Base-by-base conservation (phyloP, 345 rosid species). In the Hirschfeldia incana region DNA sequence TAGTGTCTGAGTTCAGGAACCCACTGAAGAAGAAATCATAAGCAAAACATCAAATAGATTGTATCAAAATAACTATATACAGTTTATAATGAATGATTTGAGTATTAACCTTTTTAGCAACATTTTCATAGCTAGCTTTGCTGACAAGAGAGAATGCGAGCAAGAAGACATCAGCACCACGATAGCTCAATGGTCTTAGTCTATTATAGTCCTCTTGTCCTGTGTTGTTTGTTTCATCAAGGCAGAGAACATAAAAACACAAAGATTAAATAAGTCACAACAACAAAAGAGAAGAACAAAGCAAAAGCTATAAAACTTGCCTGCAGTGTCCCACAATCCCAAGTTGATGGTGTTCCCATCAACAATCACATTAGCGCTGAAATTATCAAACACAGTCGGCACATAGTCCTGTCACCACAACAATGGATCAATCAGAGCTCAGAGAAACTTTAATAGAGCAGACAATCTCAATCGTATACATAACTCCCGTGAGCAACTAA, bases 181-280 rank as follows among this genome's bases (percentile, higher is more conserved):
- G 92, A 80, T 93, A 93, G 82, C 98, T 93, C 86, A 93, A 80
- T 37, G 98, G 98, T 73, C 98, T 86, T 73, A 93, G 78, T 81
- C 98, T 89, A 70, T 91, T 91, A 81, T 93, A 93, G 75, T 93
- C 98, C 78, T 93, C 98, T 85, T 93, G 98, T 62, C 98, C 98
- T 93, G 88, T 90, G 86, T 83, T 90, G 86, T 83, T 82, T 90
- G 86, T 83, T 33, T 46, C 77, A 73, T 29, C 36, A 74, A 72
- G 64, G 66, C 46, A 64, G 59, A 11, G 59, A 11, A 51, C 68
- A 73, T 67, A 44, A 66, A 69, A 71, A 42, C 8, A 51, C 13
- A 57, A 59, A 49, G 49, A 15, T 13, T 46, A 1, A 66, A 27
- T 36, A 30, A 71, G 62, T 13, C 26, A 53, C 8, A 57, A 34